A percentile compares a stretch with the other conserved stretches of the same genome.
phyloP scores from a whole-genome alignment of 192 early-diverging fungal genomes.

The Coemansia sp. region DNA sequence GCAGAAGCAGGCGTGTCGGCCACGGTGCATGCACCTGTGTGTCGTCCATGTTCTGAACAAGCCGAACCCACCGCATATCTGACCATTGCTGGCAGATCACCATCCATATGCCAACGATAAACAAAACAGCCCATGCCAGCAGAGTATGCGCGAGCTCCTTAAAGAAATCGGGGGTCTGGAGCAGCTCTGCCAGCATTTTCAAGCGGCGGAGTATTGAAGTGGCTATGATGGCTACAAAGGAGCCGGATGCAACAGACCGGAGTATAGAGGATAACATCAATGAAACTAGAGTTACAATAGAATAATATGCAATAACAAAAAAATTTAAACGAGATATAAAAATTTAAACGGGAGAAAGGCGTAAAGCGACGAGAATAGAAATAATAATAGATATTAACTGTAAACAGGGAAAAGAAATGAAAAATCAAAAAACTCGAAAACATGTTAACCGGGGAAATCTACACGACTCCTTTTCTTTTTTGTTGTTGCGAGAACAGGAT shows the following conservation, averaged over 20 bases:
- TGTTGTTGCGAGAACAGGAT: background rate
- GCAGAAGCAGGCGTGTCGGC: conserved; percentile 29
- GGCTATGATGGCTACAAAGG: background rate
- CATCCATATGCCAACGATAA: conserved; percentile 49
- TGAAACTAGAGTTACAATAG: too few relatives aligned
- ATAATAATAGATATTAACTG: background rate
- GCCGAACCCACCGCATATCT: conserved; percentile 43
- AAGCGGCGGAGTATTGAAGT: background rate
- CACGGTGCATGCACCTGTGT: conserved; percentile 4
- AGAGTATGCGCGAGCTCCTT: conserved; percentile 27
- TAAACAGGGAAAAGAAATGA: too few relatives aligned
- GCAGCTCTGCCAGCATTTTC: background rate
- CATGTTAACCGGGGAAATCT: conserved; percentile 1
- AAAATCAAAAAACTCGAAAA: conserved; percentile 1
- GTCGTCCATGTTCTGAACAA: background rate
- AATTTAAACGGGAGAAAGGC: conserved; percentile 5
- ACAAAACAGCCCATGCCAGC: conserved; percentile 28
- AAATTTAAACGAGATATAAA: background rate
- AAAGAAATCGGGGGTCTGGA: conserved; percentile 15
- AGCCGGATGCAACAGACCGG: too few relatives aligned
- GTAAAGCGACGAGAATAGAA: conserved; percentile 4
- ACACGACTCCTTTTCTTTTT: too few relatives aligned
- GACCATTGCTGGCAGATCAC: conserved; percentile 52
- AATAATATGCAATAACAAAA: background rate
- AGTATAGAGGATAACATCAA: too few relatives aligned